Evolutionary conservation across 306 rosid species (phyloP), one percentile per base, ranked within the genome.

Genomic region (Alnus glutinosa): DNA sequence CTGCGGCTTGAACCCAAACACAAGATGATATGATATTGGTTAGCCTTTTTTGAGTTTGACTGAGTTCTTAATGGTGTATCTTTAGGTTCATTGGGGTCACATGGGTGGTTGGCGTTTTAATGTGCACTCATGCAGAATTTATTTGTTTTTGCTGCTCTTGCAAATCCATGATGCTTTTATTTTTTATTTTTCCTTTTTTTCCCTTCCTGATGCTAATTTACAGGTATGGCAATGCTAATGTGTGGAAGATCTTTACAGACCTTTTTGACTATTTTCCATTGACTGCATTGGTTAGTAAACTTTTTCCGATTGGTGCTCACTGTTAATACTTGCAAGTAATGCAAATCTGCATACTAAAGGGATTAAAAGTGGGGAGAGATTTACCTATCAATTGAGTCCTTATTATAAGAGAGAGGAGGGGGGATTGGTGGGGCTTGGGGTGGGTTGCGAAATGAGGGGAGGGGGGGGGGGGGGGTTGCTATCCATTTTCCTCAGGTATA

Each of bases 201-300:
- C 9, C 9, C 51, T 39, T 39, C 16, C 10, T 42, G 14, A n/a
- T 67, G 72, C 42, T 68, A 68, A 76, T 72, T 72, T 81, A 77
- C 94, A 96, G 99, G 91, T 96, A 96, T 88, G 98, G 99, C 69
- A 96, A 84, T 84, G 99, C 98, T 72, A 96, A 77, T 82, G 98
- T 96, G 52, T 96, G 99, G 99, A 96, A 96, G 94, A 93, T 78
- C 80, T 96, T 96, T 80, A 96, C 99, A 3, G 99, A 96, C 86
- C 98, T 96, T 82, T 96, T 96, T 75, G 99, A 96, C 87, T 96
- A 84, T 88, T 93, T 96, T 77, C 99, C 99, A 6, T 78, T 96
- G 91, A 96, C 99, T 47, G 99, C 99, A 52, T 89, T 96, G 99
- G 98, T 96, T 84, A 91, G 99, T 91, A 78, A 71, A 39, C 42